Conservation (phyloP, 176 grass and related monocot genomes). For the Carex kokanica region DNA sequence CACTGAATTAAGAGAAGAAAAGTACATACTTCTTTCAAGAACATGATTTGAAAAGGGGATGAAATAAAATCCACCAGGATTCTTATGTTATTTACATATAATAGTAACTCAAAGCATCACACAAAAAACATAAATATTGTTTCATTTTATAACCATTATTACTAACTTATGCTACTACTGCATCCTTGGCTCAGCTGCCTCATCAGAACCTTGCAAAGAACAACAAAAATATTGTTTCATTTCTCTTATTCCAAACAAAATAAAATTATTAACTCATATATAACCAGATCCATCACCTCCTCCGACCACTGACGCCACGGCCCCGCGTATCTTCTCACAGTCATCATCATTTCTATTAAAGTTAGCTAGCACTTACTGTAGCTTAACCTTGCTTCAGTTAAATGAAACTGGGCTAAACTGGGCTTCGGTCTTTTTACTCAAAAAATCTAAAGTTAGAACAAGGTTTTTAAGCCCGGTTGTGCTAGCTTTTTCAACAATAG, state of each 20-base stretch:
- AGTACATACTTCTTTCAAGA: background rate
- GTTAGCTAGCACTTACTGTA: no score
- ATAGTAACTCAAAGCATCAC: background rate
- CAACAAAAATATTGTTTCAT: background rate
- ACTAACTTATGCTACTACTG: background rate
- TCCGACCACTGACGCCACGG: constrained; percentile 50
- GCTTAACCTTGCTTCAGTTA: no score
- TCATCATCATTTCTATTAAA: no score
- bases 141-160: background rate
- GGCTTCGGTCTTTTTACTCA: no score
- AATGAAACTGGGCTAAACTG: no score
- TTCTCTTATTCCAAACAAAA: background rate
- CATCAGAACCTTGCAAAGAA: background rate
- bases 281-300: constrained; percentile 12
- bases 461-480: no score
- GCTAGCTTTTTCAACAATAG: no score
- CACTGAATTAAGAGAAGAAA: background rate
- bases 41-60: background rate
- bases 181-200: background rate
- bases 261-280: background rate
- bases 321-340: no score
- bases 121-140: background rate
- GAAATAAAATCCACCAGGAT: background rate
- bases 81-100: background rate
- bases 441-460: no score